These are phyloP conservation scores for Nitzschia inconspicua DNA, from an alignment of 108 stramenopile species.

Conservation along the genomic window DNA sequence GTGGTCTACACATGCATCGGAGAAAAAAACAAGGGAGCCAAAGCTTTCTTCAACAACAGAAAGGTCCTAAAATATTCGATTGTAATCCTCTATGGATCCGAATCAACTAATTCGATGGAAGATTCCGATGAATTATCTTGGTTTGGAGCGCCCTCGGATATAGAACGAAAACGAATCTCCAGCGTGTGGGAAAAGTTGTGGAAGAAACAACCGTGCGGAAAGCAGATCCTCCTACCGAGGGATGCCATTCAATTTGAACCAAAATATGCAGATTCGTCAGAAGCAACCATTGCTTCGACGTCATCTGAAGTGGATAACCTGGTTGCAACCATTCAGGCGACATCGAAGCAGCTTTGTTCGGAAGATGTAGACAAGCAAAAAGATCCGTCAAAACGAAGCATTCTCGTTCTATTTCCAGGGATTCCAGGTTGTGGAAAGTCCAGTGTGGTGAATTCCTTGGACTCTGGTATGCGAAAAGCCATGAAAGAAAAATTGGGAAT, in stretches of 20 bases:
- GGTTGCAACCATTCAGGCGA: not conserved
- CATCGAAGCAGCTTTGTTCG: not conserved
- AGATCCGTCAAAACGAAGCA: conserved; percentile 18
- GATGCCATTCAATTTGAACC: not conserved
- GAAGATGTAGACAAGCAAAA: not conserved
- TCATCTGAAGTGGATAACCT: not conserved
- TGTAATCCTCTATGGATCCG: conserved; percentile 36
- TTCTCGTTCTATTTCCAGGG: conserved; percentile 73
- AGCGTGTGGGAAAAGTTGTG: conserved; percentile 28
- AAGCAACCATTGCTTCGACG: not conserved
- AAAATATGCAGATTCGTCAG: not conserved
- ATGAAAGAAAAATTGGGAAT: not conserved
- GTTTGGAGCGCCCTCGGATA: not conserved
- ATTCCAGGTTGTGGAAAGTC: conserved; percentile 89
- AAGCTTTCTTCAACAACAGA: not conserved
- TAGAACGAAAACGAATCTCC: not conserved
- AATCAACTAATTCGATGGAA: not conserved
- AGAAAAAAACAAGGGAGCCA: not conserved
- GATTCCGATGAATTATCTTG: conserved; percentile 4
- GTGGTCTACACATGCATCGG: conserved; percentile 6
- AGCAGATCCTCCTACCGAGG: not conserved
- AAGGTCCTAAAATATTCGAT: conserved; percentile 3
- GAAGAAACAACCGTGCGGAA: conserved; percentile 3
- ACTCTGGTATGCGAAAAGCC: not conserved
- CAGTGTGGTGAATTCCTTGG: conserved; percentile 29